Evolutionary conservation across 192 early-diverging fungal species (phyloP), one percentile per base, ranked within the genome.

Genomic region (Coemansia erecta): DNA sequence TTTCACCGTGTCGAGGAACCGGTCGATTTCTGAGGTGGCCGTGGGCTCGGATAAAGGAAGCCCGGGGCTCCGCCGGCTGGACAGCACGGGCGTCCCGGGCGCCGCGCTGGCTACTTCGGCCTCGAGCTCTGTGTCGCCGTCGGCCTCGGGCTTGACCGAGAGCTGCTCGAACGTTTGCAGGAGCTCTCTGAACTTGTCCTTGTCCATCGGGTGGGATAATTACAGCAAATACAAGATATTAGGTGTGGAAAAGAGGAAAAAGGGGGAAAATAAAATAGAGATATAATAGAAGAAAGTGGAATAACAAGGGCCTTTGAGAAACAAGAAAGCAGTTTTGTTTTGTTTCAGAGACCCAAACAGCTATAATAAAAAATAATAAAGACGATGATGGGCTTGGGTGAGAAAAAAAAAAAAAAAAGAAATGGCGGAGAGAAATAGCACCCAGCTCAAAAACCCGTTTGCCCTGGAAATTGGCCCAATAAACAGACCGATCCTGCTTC

Each of bases 131-230:
- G 39, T 40, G n/a, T 71, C 68, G 46, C 52, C 52, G n/a, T 60
- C 74, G 2, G 58, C 61, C 62, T 72, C 75, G 0, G 65, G 69
- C 52, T 78, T 78, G n/a, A 78, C 59, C 10, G 75, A 71, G 14
- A 60, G 69, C 55, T 78, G 69, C 56, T 78, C 75, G 26, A 78
- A 78, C 22, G 69, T 56, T 51, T 78, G 75, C 9, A 78, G 59
- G 9, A 78, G 69, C 55, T 72, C 69, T 42, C 69, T 66, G 41
- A 78, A 78, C 49, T 56, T 68, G 75, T 78, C 75, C 56, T 78
- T 78, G 52, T 78, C 69, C 75, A 78, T 78, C 22, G 2, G n/a
- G n/a, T n/a, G n/a, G n/a, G n/a, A n/a, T n/a, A n/a, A n/a, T n/a
- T n/a, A n/a, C n/a, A n/a, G n/a, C n/a, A n/a, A n/a, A n/a, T n/a